These are phyloP conservation scores for Haplographium delicatum DNA, from an alignment of 495 filamentous ascomycete species.

Conservation along the genomic window DNA sequence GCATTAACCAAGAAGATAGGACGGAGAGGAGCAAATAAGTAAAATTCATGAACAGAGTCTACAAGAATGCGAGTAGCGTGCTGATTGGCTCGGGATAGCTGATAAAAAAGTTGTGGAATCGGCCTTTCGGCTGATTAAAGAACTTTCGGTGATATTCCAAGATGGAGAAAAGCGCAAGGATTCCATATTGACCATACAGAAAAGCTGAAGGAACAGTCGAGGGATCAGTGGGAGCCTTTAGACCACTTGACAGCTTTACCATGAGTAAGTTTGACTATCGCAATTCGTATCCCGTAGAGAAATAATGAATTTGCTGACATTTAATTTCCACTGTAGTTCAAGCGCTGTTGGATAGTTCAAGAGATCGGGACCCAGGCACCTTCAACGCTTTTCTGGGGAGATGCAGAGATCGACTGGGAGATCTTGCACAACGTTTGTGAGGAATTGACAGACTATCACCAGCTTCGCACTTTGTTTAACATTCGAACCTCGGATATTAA, in stretches of 20 bases:
- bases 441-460: slow-evolving; percentile 21
- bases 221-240: slow-evolving; percentile 6
- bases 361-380: slow-evolving; percentile 21
- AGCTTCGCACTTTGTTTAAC: slow-evolving; percentile 20
- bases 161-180: slow-evolving; percentile 11
- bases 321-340: slow-evolving; percentile 15
- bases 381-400: slow-evolving; percentile 24
- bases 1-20: slow-evolving; percentile 21
- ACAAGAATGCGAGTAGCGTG: slow-evolving; percentile 14
- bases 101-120: slow-evolving; percentile 5
- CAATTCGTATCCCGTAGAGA: slow-evolving; percentile 2
- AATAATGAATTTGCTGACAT: slow-evolving; percentile 8
- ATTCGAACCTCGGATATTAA: slow-evolving; percentile 22
- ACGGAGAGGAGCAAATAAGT: slow-evolving; percentile 18
- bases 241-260: slow-evolving; percentile 7
- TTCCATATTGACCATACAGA: slow-evolving; percentile 10
- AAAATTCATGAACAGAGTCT: slow-evolving; percentile 20
- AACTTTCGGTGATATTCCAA: slow-evolving; percentile 12
- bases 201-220: slow-evolving; percentile 6
- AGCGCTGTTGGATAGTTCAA: slow-evolving; percentile 24
- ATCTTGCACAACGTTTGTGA: slow-evolving; percentile 11
- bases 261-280: slow-evolving; percentile 4
- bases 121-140: slow-evolving; percentile 7
- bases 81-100: slow-evolving; percentile 22
- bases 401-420: slow-evolving; percentile 17